phyloP scores from a whole-genome alignment of 2,329 filamentous ascomycete species.

The Penicillium sp. region DNA sequence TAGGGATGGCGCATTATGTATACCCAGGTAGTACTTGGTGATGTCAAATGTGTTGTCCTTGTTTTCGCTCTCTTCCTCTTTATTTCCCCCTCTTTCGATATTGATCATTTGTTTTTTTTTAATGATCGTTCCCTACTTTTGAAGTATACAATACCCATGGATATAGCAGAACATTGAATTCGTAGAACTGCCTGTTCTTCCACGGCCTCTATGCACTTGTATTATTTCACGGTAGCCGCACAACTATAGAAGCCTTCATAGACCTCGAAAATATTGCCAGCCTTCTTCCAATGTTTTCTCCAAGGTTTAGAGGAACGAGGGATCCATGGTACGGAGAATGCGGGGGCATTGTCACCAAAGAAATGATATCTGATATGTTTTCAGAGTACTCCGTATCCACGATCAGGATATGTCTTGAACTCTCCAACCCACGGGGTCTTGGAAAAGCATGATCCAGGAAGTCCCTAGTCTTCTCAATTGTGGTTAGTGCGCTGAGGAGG shows the following conservation, averaged over 20 bases:
- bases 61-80: background rate
- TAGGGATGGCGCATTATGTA: too few species aligned
- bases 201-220: background rate
- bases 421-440: background rate
- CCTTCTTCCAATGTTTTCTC: background rate
- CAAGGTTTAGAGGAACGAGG: background rate
- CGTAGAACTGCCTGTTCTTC: background rate
- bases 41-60: conserved; percentile 1
- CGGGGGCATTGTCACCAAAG: conserved; percentile 4
- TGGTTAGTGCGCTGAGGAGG: background rate
- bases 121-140: background rate
- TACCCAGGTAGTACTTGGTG: conserved; percentile 1
- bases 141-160: background rate
- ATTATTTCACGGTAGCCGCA: background rate
- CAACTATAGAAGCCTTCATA: too few species aligned
- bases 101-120: background rate
- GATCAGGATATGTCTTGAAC: conserved; percentile 7
- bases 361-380: background rate
- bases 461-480: background rate
- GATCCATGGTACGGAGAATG: background rate
- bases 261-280: background rate
- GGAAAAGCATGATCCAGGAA: background rate
- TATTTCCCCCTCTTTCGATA: background rate
- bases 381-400: background rate
- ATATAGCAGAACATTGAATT: conserved; percentile 5